Evolutionary conservation across 441 rosid species (phyloP), one percentile per base, ranked within the genome.

Genomic region (Eutrema salsugineum): DNA sequence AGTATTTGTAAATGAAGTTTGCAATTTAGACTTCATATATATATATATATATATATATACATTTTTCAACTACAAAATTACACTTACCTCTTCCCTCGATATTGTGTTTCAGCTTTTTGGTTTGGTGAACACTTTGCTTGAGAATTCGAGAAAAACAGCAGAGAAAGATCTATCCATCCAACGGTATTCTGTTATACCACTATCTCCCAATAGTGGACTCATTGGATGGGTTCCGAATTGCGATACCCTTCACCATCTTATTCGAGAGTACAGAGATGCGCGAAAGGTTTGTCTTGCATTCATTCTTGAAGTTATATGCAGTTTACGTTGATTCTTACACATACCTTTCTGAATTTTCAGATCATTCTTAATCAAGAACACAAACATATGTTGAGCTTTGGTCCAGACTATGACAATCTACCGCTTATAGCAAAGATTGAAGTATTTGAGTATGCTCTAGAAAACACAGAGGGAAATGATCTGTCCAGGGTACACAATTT

Each of bases 211-310:
- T 76, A 96, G 97, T 76, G 99, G 98, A 66, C 85, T 96, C 73
- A 96, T 96, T 50, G 98, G 77, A 74, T 96, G 99, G 98, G 99
- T 96, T 76, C 97, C 98, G 33, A 81, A 91, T 79, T 96, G 99
- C 50, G 99, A 96, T 81, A 96, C 99, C 64, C 86, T 96, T 20
- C 97, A 96, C 86, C 85, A 87, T 1, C 98, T 96, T 76, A 96
- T 96, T 79, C 83, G 90, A 70, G 99, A 96, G 76, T 93, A 90
- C 81, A 85, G 98, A 74, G 99, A 96, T 83, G 94, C 96, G 15
- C 83, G 98, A 83, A 93, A 91, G 96, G 99, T 96, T 65, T 16
- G 77, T 70, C 39, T 55, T 60, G 42, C 30, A 66, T 62, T 68
- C 36, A 56, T 66, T 30, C 60, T 17, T 64, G 55, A 68, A 46